Conservation (phyloP, 2,329 filamentous ascomycete species). For the Epichloe coenophiala region DNA sequence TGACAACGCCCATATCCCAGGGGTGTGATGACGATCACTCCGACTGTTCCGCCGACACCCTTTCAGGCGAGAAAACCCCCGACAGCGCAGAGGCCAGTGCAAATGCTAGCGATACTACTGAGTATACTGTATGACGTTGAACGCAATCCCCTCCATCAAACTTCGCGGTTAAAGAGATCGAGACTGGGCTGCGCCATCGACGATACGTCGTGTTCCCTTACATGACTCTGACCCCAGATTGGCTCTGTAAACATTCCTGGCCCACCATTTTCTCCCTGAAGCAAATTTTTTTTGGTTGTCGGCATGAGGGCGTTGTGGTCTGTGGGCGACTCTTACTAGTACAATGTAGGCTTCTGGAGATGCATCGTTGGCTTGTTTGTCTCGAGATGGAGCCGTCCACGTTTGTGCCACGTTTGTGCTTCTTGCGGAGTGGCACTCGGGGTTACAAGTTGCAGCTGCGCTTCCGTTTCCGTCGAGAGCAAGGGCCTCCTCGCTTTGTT, state of each 20-base stretch:
- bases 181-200: slow-evolving; percentile 7
- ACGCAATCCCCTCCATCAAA: slow-evolving; percentile 2
- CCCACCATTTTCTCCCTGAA: not conserved
- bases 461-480: not conserved
- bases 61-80: not conserved
- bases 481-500: not conserved
- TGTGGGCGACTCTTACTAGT: too few species aligned
- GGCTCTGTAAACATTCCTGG: not conserved
- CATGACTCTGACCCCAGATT: slow-evolving; percentile 1
- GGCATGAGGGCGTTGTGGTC: too few species aligned
- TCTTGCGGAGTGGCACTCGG: not conserved
- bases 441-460: not conserved
- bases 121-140: not conserved
- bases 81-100: not conserved
- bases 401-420: not conserved
- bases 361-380: not conserved
- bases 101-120: not conserved
- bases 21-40: slow-evolving; percentile 5
- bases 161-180: slow-evolving; percentile 1
- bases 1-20: not conserved
- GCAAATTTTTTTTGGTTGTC: not conserved
- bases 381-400: not conserved
- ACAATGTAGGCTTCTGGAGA: too few species aligned
- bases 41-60: slow-evolving; percentile 4
- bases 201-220: slow-evolving; percentile 4